Conservation (phyloP, 1,284 basidiomycete species). For the Leccinum solheimii region DNA sequence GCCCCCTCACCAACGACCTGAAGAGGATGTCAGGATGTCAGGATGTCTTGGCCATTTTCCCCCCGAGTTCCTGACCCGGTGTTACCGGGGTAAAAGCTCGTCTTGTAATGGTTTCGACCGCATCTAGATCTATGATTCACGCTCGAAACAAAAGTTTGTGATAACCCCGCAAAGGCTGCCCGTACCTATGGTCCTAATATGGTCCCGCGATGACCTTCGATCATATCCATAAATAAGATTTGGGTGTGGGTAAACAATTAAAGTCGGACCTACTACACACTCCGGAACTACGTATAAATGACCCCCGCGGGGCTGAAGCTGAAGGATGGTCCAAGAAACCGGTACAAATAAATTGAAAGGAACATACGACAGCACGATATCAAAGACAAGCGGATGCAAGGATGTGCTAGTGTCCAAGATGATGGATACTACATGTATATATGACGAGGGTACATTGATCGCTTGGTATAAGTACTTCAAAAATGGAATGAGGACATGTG, state of each 20-base stretch:
- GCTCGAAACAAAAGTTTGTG: not conserved
- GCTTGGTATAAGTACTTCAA: not conserved
- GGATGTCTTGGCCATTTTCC: not conserved
- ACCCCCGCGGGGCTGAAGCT: not conserved
- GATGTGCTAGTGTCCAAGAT: not conserved
- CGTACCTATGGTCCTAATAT: not conserved
- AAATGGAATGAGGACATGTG: not conserved
- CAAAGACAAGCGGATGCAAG: not conserved
- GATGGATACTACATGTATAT: not conserved
- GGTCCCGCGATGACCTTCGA: not conserved
- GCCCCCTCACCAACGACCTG: not conserved
- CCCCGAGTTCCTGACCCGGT: not conserved
- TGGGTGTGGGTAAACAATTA: not conserved
- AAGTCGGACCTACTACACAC: not conserved
- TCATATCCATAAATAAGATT: not conserved
- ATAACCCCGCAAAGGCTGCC: not conserved
- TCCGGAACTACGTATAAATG: not conserved
- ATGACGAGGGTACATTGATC: not conserved
- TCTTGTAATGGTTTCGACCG: not conserved
- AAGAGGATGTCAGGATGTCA: not conserved
- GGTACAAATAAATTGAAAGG: constrained; percentile 1
- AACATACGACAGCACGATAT: constrained; percentile 5
- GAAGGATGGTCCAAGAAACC: not conserved
- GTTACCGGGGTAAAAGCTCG: constrained; percentile 4
- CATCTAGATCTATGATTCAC: not conserved